Conservation (phyloP, 1,284 basidiomycete species). For the Papiliotrema flavescens region DNA sequence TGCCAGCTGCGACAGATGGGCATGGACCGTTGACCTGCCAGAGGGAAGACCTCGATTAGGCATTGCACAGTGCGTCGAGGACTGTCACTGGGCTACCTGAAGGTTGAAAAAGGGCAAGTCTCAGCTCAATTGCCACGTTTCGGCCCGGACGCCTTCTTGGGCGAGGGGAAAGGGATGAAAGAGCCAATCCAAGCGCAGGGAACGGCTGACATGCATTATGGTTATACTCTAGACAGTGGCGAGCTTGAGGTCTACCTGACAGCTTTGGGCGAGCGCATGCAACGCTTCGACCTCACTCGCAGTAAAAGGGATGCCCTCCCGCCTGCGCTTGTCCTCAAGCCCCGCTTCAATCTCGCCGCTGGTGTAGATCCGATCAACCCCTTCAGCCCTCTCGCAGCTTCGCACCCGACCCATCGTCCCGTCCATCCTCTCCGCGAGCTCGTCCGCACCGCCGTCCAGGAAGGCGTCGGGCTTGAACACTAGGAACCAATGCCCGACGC, state of each 20-base stretch:
- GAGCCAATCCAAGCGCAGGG: no score
- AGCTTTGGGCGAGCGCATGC: background rate
- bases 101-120: no score
- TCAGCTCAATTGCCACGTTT: no score
- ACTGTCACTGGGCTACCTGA: no score
- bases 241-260: background rate
- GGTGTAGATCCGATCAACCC: conserved; percentile 2
- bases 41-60: no score
- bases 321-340: background rate
- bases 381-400: background rate
- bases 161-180: no score
- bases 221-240: no score
- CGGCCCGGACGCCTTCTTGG: no score
- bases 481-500: conserved; percentile 6
- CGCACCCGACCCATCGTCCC: background rate
- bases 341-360: conserved; percentile 5
- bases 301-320: conserved; percentile 4
- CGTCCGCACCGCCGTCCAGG: conserved; percentile 1
- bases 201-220: no score
- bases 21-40: no score
- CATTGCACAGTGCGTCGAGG: no score
- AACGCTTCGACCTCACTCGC: conserved; percentile 3
- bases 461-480: conserved; percentile 5
- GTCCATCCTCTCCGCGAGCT: conserved; percentile 1
- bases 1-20: no score